Conservation (phyloP, 257 asterid genomes). For the Salvia hispanica region DNA sequence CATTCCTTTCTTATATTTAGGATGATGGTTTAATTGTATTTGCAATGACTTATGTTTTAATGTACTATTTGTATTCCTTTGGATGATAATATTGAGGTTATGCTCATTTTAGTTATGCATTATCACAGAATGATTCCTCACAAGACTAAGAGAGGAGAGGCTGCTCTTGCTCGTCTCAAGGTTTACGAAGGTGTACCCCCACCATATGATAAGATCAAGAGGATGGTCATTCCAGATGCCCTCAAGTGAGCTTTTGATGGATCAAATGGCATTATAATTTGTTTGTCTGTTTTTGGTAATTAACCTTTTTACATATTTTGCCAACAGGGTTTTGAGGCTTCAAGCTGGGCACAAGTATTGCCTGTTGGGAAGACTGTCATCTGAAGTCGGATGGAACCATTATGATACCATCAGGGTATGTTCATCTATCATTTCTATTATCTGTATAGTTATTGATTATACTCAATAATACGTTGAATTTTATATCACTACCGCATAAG, state of each 20-base stretch:
- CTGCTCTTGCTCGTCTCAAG: conserved; percentile 73
- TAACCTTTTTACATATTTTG: background rate
- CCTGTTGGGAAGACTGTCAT: conserved; percentile 78
- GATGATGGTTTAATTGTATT: background rate
- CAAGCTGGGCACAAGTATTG: conserved; percentile 90
- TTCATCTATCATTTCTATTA: background rate
- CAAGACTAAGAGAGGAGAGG: conserved; percentile 77
- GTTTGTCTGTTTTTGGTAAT: background rate
- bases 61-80: background rate
- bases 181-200: conserved; percentile 70
- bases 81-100: background rate
- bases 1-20: background rate
- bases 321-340: conserved; percentile 76
- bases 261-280: background rate
- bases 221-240: conserved; percentile 87
- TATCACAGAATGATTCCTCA: conserved; percentile 68
- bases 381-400: conserved; percentile 95
- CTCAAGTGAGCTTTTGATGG: conserved; percentile 52
- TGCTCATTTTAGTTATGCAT: background rate
- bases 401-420: conserved; percentile 80
- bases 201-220: conserved; percentile 65
- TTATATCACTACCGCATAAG: background rate
- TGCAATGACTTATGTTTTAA: background rate
- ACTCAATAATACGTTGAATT: no score
- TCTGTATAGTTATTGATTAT: background rate